Base-by-base conservation (phyloP, 2,329 filamentous ascomycete genomes). In the Huntiella moniliformis region DNA sequence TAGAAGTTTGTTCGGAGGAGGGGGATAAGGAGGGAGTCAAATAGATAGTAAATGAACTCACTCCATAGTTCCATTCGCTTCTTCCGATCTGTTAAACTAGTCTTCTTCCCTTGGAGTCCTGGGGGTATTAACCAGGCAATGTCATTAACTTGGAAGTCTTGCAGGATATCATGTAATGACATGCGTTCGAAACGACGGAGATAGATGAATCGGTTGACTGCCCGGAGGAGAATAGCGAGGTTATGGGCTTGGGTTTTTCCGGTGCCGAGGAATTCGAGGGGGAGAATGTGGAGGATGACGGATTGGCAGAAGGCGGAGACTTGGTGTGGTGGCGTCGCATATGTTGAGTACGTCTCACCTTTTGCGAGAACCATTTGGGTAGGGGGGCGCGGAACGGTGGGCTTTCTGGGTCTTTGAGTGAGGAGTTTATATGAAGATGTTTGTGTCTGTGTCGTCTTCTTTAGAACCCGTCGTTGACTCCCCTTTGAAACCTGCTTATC, bases 241-340 rank as follows among this genome's bases (percentile, higher is more conserved):
- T 95, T 95, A 42, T 72, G 63, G 4, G 52, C 46, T 33, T 70
- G 68, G 0, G 61, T 59, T 1, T 67, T 57, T 1, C 70, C 72
- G 13, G 57, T 53, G 0, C 87, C 86, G 76, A 82, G 93, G 48
- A 94, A 79, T 2, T 66, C 71, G 38, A 67, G 64, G 0, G 92
- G 88, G 22, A 98, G 70, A 12, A 95, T 63, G 48, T 72, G 81
- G 15, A 65, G 65, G 28, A 95, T 56, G 0, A 79, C 77, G 2
- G 84, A 80, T 55, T 80, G 81, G 58, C 86, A 94, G 56, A 93
- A 96, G 0, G 83, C 79, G 3, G 87, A 93, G 2, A 96, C 82
- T 41, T 75, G 70, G 1, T 75, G 63, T 3, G 64, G 52, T 0
- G 82, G 72, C 12, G 77, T 84, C 1, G 86, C 79, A 53, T 82